Evolutionary conservation across 768 basidiomycete species (phyloP), one percentile per base, ranked within the genome.

Genomic region (Boletus pseudopeckii): DNA sequence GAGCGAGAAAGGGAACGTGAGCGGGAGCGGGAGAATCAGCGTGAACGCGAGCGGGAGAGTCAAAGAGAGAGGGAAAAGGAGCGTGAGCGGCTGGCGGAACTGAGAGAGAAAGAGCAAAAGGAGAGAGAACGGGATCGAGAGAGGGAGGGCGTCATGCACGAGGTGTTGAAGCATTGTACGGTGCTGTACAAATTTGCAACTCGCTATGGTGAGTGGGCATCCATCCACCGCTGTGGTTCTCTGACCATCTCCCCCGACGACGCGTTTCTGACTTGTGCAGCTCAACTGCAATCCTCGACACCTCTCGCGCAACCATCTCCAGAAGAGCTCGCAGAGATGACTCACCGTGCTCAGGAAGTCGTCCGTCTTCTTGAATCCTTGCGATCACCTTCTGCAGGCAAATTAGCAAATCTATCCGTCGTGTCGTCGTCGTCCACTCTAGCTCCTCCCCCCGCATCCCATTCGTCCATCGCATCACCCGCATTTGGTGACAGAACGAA

Each of bases 291-390:
- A 53, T 65, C 73, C 3, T 74, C 69, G 40, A 60, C 75, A 11
- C 77, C 82, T 3, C 75, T 80, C 38, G 66, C 71, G 7, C 82
- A 82, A 56, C 87, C 86, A 5, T 55, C 72, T 9, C 67, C 77
- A 7, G 71, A 73, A 2, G 88, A 90, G 65, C 66, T 90, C 10
- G 71, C 76, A 45, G 84, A 89, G 56, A 92, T 91, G 89, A 77
- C 81, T 9, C 77, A 79, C 15, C 77, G 80, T 32, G 89, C 89
- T 20, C 73, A 75, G 47, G 72, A 80, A 47, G 88, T 92, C 24
- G 83, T 90, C 18, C 79, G 80, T 46, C 77, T 91, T 18, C 70
- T 90, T 36, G 85, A 89, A 39, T 69, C 65, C 34, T 56, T 69
- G 14, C 57, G 63, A 18, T 60, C 55, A 34, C 55, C 64, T 32